Conservation (phyloP, 192 early-diverging fungal species). For the Ambispora gerdemannii region DNA sequence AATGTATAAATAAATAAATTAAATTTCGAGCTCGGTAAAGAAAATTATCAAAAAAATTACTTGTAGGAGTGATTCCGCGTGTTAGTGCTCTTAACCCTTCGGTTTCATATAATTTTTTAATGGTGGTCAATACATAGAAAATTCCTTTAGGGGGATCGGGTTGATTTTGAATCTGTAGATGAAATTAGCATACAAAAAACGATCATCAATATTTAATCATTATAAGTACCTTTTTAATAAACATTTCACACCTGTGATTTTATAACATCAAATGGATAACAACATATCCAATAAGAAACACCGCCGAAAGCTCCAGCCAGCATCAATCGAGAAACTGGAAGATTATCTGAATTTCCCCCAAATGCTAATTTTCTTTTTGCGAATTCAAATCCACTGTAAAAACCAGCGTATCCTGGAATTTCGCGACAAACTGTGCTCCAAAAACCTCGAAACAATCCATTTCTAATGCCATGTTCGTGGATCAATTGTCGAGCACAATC, state of each 20-base stretch:
- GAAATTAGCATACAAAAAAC: not conserved
- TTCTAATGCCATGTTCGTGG: slow-evolving; percentile 57
- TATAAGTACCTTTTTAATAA: too few species aligned
- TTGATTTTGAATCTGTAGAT: slow-evolving; percentile 57
- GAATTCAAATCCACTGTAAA: slow-evolving; percentile 81
- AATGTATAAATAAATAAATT: not conserved
- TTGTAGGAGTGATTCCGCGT: slow-evolving; percentile 62
- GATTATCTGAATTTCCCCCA: slow-evolving; percentile 47
- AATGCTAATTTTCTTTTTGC: slow-evolving; percentile 65
- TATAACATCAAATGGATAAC: slow-evolving; percentile 85
- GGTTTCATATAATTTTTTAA: slow-evolving; percentile 51
- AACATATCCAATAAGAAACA: slow-evolving; percentile 73
- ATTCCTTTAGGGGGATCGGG: slow-evolving; percentile 53
- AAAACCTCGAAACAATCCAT: slow-evolving; percentile 81
- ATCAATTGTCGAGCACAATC: slow-evolving; percentile 66
- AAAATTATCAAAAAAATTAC: slow-evolving; percentile 3
- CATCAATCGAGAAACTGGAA: slow-evolving; percentile 61
- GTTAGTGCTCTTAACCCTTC: slow-evolving; percentile 63
- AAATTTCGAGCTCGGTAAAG: not conserved
- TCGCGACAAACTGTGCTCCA: slow-evolving; percentile 76
- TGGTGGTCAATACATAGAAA: slow-evolving; percentile 56
- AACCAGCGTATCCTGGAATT: slow-evolving; percentile 82
- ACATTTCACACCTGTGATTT: slow-evolving; percentile 61
- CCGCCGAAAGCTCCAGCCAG: slow-evolving; percentile 77
- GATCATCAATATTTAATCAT: not conserved